Base-by-base conservation (phyloP, 2,329 filamentous ascomycete species). In the Neobulgaria alba region DNA sequence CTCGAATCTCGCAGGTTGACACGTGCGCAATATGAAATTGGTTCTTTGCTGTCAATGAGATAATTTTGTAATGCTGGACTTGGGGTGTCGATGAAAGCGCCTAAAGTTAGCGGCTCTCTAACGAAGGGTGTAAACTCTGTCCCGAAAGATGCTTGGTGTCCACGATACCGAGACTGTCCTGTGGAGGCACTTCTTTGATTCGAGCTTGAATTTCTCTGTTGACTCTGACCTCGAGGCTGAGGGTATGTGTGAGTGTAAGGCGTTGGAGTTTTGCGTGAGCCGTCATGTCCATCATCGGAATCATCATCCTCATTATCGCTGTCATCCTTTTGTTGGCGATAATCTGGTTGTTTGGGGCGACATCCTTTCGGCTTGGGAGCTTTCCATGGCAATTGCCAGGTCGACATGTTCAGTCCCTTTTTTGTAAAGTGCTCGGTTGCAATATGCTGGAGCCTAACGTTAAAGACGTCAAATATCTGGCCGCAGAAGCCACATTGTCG, bases 401-500 rank as follows among this genome's bases (percentile, higher is more conserved):
- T 10, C 7, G 33, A 36, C 33, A 32, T 41, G 15, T 26, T 20
- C 20, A 36, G 16, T 4, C 19, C 34, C 16, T 15, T 29, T 36
- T 45, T 18, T 10, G 16, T 12, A 29, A 38, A 49, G 33, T 47
- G 44, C 10, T 41, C 38, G n/a, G n/a, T n/a, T 7, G 39, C 43
- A 20, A 49, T 36, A 37, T 49, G 44, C 18, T 47, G 38, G 38
- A 45, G 39, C 33, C 44, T 39, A 29, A 39, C 41, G 30, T 49
- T 36, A 41, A 38, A 49, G 9, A 32, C 47, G 10, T 29, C n/a
- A 35, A 49, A 49, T 10, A 1, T 31, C 3, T 33, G 29, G 4
- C 33, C 29, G 29, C 45, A 47, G 21, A 47, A 38, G 9, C 43
- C 30, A 29, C 47, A 51, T 18, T 46, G 33, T 33, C 37, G 21